Base-by-base conservation (phyloP, 495 filamentous ascomycete genomes). In the Lophiotrema nucula region DNA sequence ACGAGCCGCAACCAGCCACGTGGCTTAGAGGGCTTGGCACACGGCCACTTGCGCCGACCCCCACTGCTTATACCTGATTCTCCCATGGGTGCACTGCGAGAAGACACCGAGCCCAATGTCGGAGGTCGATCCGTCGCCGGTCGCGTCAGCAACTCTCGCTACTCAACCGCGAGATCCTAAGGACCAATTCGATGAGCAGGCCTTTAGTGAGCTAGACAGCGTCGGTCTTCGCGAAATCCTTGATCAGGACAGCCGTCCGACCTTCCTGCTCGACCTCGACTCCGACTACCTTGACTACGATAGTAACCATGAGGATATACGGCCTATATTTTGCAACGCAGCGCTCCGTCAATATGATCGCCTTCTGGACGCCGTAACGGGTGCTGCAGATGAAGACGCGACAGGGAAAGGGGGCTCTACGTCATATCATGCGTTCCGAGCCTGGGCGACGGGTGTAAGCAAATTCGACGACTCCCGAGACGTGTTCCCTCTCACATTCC, bases 401-500 rank as follows among this genome's bases (percentile, higher is more conserved):
- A 22, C 10, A 0, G 16, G 37, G 6, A 15, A 53, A 4, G 13
- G 5, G 3, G 19, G 12, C 6, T 51, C 31, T 8, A 28, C 33
- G 12, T 22, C 54, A 27, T 52, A 58, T 37, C 18, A 19, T 2
- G 47, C 25, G 10, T 58, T 58, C 31, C 21, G 41, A 22, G 19
- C 23, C 2, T 58, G 56, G 56, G 47, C 47, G 13, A 58, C 56
- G 19, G 26, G 47, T 1, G 44, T 42, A 15, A 49, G 19, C 37
- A 27, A 46, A n/a, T 58, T 58, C 41, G 47, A 58, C 35, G 56
- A 58, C 25, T 51, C 56, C 10, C 38, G 56, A 16, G 56, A 58
- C 42, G 56, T 58, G 12, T 58, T 58, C 48, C 41, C 67, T 19
- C 31, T 65, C 33, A 69, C 69, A 2, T 64, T 73, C 49, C 44